These are phyloP conservation scores for Marchantia paleacea DNA, from an alignment of 225 moss, liverwort and hornwort genomes.

Conservation along the genomic window DNA sequence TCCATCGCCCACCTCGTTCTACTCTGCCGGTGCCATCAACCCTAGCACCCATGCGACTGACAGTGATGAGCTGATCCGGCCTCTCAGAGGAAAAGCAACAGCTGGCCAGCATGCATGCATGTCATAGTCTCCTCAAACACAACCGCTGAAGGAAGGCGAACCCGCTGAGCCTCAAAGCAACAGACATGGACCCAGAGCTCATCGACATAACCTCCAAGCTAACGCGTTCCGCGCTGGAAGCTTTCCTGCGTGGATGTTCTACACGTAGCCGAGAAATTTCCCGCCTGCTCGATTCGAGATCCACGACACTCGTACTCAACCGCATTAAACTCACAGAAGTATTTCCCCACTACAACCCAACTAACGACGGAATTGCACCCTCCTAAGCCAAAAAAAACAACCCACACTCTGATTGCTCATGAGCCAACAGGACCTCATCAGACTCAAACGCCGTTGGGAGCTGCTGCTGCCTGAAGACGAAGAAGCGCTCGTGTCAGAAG, in stretches of 20 bases:
- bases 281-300: neutral
- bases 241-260: neutral
- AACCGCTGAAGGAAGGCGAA: neutral
- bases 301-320: no score
- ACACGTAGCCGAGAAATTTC: neutral
- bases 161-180: neutral
- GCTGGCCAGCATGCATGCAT: neutral
- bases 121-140: neutral
- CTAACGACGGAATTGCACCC: no score
- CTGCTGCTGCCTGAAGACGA: no score
- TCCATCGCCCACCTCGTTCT: conserved; percentile 1
- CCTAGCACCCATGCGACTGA: neutral
- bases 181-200: neutral
- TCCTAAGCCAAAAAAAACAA: no score
- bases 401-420: no score
- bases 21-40: neutral
- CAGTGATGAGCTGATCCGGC: neutral
- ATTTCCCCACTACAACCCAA: no score
- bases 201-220: neutral
- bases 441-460: no score
- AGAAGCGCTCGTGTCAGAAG: no score
- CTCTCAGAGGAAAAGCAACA: neutral
- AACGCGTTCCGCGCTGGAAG: neutral
- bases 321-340: no score
- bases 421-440: no score